Percentiles rank a stretch among this genome's conserved stretches.
Conservation (phyloP, 1,284 basidiomycete species). For the Ganoderma leucocontextum region DNA sequence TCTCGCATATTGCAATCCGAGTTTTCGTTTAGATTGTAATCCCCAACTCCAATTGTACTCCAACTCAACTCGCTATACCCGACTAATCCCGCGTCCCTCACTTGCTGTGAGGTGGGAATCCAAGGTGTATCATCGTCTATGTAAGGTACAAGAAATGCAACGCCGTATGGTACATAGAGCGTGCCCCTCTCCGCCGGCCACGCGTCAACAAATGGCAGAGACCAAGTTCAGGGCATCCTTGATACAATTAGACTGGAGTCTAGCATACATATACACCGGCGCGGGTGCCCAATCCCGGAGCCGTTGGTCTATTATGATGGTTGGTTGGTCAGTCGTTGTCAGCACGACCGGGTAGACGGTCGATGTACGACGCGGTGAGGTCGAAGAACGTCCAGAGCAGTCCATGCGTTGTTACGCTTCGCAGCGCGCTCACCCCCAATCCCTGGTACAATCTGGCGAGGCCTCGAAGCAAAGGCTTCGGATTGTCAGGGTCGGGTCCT, state of each 20-base stretch:
- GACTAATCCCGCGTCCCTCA: neutral
- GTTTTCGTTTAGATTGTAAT: neutral
- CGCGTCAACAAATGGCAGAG: conserved; percentile 1
- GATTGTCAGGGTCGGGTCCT: conserved; percentile 80
- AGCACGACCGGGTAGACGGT: conserved; percentile 58
- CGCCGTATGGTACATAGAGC: conserved; percentile 10
- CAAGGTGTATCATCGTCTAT: neutral
- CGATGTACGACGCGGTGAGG: conserved; percentile 77
- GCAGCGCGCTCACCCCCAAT: conserved; percentile 83
- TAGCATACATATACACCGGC: conserved; percentile 31
- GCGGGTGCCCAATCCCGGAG: conserved; percentile 7
- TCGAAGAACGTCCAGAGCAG: conserved; percentile 87
- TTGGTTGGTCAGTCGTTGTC: conserved; percentile 14
- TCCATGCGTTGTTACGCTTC: conserved; percentile 86
- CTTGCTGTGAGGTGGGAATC: neutral
- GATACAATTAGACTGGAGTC: conserved; percentile 20
- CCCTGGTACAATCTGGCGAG: conserved; percentile 84
- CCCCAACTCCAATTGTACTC: neutral
- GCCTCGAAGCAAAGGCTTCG: conserved; percentile 75
- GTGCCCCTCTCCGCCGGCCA: neutral
- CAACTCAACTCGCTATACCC: neutral
- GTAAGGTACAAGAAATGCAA: conserved; percentile 6
- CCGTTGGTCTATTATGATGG: conserved; percentile 24
- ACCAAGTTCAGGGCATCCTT: neutral
- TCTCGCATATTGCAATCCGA: conserved; percentile 8